Base-by-base conservation (phyloP, 108 stramenopile species). In the Cyclostephanos tholiformis region DNA sequence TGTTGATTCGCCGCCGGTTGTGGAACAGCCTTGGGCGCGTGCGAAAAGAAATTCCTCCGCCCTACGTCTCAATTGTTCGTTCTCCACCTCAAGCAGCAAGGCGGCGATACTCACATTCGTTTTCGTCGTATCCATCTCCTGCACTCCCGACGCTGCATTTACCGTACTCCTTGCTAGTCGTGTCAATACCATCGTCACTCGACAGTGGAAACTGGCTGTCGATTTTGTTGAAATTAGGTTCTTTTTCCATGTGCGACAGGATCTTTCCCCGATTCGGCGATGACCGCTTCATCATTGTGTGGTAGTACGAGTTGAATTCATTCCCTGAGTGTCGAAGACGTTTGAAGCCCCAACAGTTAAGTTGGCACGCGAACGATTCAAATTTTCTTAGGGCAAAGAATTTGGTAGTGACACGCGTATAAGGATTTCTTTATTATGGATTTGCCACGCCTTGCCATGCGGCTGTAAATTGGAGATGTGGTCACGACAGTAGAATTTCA, bases 341-440 rank as follows among this genome's bases (percentile, higher is more conserved):
- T 23, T 58, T 48, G 64, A 78, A 78, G 23, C 77, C 71, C 77
- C 77, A 78, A 8, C 77, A 32, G 23, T 53, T 46, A 10, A 72
- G 41, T 14, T 74, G 60, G 29, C 65, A 20, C 9, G 50, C n/a
- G 35, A 68, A 68, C 30, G 74, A 73, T 58, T 80, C 76, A 27
- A 75, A 82, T 25, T 75, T 79, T 22, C 81, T 83, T 49, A 86
- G 85, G 50, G 69, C 75, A 59, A 89, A 87, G 35, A 67, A 85
- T 29, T 64, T 57, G 3, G 89, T 83, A 23, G 86, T 76, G 59
- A 89, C 43, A 76, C 73, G 14, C 35, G 11, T 0, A 60, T 60
- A 2, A 60, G 35, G 2, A 60, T 1, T 35, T 60, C 59, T 17
- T 60, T 60, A 17, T 60, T 60, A n/a, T 60, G 59, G n/a, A 60